Evolutionary conservation across 805 yeast genomes (phyloP).

Genomic region (Suhomyces sp.): DNA sequence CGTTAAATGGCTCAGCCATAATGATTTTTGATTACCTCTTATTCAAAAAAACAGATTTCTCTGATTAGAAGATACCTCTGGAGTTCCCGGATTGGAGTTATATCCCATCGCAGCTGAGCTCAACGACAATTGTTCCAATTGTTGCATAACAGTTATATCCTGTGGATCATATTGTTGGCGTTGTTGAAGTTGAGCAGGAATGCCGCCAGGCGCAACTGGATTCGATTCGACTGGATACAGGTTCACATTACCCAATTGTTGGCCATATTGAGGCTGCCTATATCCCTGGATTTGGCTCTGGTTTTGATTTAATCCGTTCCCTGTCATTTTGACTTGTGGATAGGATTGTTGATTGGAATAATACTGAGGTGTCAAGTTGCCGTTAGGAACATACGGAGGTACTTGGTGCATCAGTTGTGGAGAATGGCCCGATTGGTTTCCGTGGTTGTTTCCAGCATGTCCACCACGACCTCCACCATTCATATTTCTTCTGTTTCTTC

Average conservation of each 20-base stretch:
- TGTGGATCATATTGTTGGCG: constrained; percentile 14
- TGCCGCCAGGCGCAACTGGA: neutral
- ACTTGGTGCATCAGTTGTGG: constrained; percentile 8
- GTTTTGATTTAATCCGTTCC: neutral
- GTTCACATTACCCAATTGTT: neutral
- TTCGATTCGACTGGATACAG: neutral
- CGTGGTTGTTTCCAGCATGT: neutral
- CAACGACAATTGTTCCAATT: constrained; percentile 44
- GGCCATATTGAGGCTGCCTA: neutral
- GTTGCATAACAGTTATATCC: constrained; percentile 40
- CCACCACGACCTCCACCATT: constrained; percentile 3
- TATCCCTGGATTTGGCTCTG: neutral
- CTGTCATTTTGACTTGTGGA: neutral
- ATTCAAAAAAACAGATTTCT: constrained; percentile 22
- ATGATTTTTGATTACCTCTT: neutral
- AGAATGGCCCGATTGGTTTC: neutral
- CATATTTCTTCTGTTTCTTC: constrained; percentile 21
- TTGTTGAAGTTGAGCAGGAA: constrained; percentile 6
- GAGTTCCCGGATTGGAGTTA: constrained; percentile 43
- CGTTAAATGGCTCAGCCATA: neutral
- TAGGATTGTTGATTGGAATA: neutral
- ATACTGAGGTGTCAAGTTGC: neutral
- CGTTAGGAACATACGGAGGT: neutral
- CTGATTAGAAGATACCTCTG: constrained; percentile 21
- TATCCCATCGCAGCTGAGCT: constrained; percentile 48